Evolutionary conservation across 441 rosid species (phyloP), one percentile per base, ranked within the genome.

Genomic region (Populus hybrid): DNA sequence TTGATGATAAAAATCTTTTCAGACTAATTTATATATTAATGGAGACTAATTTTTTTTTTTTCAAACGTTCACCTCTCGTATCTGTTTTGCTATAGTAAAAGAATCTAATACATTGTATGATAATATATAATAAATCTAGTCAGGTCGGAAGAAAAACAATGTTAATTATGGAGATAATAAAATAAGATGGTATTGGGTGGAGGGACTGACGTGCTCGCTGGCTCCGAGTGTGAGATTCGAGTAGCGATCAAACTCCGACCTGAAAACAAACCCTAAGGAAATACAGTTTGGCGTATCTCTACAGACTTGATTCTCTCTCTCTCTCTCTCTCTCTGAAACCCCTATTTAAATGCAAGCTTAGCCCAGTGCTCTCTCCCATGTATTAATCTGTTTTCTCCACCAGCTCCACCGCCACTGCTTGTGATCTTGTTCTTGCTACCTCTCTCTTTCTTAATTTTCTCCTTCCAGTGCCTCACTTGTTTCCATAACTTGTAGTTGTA

Each of bases 311-410:
- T 81, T 80, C 81, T 74, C 40, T 75, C 72, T 6, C 74, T 57
- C 74, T 57, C 74, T 70, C 77, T 40, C 70, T 38, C 38, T 34
- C 40, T 66, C 35, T 23, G 34, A 83, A 80, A 79, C 40, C 83
- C 83, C 85, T 88, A 84, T 88, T 88, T 88, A 87, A 89, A 80
- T 83, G 70, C 84, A 8, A 53, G 20, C 81, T 74, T 32, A 64
- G 66, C 81, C 81, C 80, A 20, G 75, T 70, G 24, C 82, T 86
- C 80, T 79, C 83, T 85, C 85, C 87, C 89, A 86, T 84, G 90
- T 86, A 85, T 3, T 61, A 10, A 21, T 71, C 80, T 86, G 80
- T 77, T 81, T 75, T 57, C 80, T 69, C 73, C 50, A 73, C 77
- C 65, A 28, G 69, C 77, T 59, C 81, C 81, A 68, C 40, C 68